These are phyloP conservation scores for Glycine latifolia DNA, from an alignment of 306 rosid genomes.

Conservation along the genomic window DNA sequence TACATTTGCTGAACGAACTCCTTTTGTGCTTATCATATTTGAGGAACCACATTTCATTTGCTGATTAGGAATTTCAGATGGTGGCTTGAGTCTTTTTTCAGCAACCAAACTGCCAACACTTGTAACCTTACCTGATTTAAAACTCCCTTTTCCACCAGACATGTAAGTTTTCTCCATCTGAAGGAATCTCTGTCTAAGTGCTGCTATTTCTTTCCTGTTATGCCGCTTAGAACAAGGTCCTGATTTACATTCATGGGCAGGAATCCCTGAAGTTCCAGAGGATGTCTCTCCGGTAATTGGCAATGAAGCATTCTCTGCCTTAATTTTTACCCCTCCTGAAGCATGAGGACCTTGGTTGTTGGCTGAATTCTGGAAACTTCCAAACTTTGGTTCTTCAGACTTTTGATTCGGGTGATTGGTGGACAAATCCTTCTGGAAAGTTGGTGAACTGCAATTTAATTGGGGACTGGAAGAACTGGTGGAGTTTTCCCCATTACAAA, in stretches of 20 bases:
- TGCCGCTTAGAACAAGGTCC: slow-evolving; percentile 52
- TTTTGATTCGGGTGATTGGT: slow-evolving; percentile 31
- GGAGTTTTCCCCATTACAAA: slow-evolving; percentile 40
- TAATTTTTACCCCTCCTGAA: slow-evolving; percentile 39
- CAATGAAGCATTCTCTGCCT: slow-evolving; percentile 41
- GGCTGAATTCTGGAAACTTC: slow-evolving; percentile 34
- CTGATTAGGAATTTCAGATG: slow-evolving; percentile 50
- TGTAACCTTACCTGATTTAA: slow-evolving; percentile 55
- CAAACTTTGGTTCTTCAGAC: slow-evolving; percentile 48
- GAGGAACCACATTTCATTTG: slow-evolving; percentile 50
- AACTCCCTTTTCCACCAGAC: slow-evolving; percentile 59
- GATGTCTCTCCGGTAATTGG: slow-evolving; percentile 44
- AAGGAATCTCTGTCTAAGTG: slow-evolving; percentile 59
- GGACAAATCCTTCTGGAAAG: slow-evolving; percentile 32
- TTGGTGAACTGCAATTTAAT: slow-evolving; percentile 26
- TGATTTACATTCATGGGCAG: slow-evolving; percentile 54
- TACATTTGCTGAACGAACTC: slow-evolving; percentile 35
- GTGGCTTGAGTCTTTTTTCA: slow-evolving; percentile 59
- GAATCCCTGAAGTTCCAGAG: slow-evolving; percentile 32
- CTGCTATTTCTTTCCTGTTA: slow-evolving; percentile 57
- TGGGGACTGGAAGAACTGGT: slow-evolving; percentile 36
- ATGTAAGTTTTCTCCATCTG: slow-evolving; percentile 58
- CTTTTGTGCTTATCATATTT: slow-evolving; percentile 36
- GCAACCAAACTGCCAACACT: slow-evolving; percentile 51
- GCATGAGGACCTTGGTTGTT: slow-evolving; percentile 35